Evolutionary conservation across 1,139 yeast genomes (phyloP), one percentile per base, ranked within the genome.

Genomic region (Ogataea hybrid): DNA sequence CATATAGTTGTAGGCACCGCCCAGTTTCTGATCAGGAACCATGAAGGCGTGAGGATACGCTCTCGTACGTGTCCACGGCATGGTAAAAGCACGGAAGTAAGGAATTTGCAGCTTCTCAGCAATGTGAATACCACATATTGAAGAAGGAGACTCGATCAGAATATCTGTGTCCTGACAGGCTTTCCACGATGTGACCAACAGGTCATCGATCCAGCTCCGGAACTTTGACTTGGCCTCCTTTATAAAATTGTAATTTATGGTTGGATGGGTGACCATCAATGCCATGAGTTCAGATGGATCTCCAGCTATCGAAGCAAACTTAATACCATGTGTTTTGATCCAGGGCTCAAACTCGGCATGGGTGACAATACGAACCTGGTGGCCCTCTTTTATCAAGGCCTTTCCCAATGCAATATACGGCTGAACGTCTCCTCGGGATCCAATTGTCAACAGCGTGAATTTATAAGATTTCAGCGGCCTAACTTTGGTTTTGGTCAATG

Each of bases 11-110:
- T 90, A 90, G 5, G 92, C 83, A 1, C 97, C 96, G 7, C 97
- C 96, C 62, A 84, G 77, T 58, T 84, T 87, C 61, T 85, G 95
- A 47, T 88, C 97, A 0, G 97, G 97, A 5, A 88, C 96, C 56
- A 90, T 81, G 52, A 90, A 89, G 0, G 97, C 97, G 68, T 90
- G 97, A 1, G 97, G 97, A 59, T 90, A 90, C 0, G 96, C 95
- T 50, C 95, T 73, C 0, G 97, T 90, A 52, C 96, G 69, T 0
- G 97, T 87, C 97, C 97, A 90, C 0, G 97, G 97, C 97, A 90
- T 90, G 0, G 97, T 92, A 58, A 90, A 92, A 0, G 97, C 97
- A 54, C 97, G 71, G 70, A 86, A 85, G 59, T 90, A 90, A 0
- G 97, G 96, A 40, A 90, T 84, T 14, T 81, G 78, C 44, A 90